phyloP scores from a whole-genome alignment of 352 stramenopile species.

The Globisporangium barbulae region DNA sequence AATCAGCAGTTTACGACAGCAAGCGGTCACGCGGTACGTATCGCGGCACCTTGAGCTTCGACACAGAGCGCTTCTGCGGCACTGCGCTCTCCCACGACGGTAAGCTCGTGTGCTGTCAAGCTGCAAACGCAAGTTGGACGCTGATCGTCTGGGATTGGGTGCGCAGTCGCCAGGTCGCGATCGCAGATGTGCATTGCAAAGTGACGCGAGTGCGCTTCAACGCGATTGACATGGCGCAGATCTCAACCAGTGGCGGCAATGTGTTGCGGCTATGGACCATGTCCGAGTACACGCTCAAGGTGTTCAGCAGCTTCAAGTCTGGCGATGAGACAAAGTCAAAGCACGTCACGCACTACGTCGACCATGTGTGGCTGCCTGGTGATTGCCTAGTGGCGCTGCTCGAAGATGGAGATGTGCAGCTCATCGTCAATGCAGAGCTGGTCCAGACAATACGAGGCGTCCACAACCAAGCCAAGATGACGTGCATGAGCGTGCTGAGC shows the following conservation, averaged over 20 bases:
- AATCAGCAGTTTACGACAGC: neutral
- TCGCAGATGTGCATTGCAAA: slow-evolving; percentile 61
- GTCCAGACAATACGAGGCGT: slow-evolving; percentile 63
- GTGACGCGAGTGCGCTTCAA: slow-evolving; percentile 78
- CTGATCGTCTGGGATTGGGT: slow-evolving; percentile 78
- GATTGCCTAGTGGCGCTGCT: slow-evolving; percentile 67
- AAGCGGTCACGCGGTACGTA: slow-evolving; percentile 16
- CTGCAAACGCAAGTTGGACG: slow-evolving; percentile 49
- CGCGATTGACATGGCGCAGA: slow-evolving; percentile 69
- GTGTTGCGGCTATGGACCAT: slow-evolving; percentile 77
- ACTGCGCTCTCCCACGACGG: slow-evolving; percentile 63
- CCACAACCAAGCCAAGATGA: slow-evolving; percentile 37
- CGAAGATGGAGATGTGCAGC: slow-evolving; percentile 69
- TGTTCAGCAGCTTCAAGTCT: slow-evolving; percentile 73
- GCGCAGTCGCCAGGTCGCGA: slow-evolving; percentile 56
- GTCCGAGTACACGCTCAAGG: slow-evolving; percentile 65
- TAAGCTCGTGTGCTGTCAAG: slow-evolving; percentile 61
- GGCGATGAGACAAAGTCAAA: slow-evolving; percentile 57
- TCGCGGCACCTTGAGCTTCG: slow-evolving; percentile 48
- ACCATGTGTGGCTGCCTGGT: slow-evolving; percentile 69
- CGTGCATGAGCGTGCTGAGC: slow-evolving; percentile 38
- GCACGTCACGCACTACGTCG: slow-evolving; percentile 47
- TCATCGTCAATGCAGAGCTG: slow-evolving; percentile 72
- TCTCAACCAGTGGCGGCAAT: slow-evolving; percentile 68
- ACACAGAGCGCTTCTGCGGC: slow-evolving; percentile 48